Conservation (phyloP, 106 monocot genomes). For the Dendrobium huoshanense region DNA sequence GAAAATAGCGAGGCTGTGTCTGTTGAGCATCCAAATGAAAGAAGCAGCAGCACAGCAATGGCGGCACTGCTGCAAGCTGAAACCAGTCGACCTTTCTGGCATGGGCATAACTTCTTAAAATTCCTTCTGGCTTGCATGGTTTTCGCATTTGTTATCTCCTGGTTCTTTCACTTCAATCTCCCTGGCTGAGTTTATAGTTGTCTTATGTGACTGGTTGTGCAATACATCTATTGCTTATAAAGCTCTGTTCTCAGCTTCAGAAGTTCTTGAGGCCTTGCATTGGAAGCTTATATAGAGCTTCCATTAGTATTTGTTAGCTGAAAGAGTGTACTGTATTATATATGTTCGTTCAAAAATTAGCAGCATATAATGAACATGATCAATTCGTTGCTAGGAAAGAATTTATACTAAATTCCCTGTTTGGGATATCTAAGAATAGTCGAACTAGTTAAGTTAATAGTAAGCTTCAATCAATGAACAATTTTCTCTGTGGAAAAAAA, state of each 20-base stretch:
- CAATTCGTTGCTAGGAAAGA: too few species aligned
- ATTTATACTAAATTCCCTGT: too few species aligned
- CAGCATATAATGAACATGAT: background rate
- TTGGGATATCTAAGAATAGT: too few species aligned
- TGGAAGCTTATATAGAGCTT: background rate
- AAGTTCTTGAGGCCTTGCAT: background rate
- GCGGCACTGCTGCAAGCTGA: background rate
- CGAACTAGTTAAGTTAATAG: too few species aligned
- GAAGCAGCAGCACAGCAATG: background rate
- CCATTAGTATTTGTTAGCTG: background rate
- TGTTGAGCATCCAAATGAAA: constrained; percentile 2
- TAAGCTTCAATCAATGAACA: too few species aligned
- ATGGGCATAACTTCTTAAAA: constrained; percentile 15
- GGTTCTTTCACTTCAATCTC: constrained; percentile 27
- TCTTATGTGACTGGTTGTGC: background rate
- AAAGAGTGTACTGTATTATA: background rate
- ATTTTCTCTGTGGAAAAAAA: too few species aligned
- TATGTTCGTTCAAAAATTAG: background rate
- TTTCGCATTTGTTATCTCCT: constrained; percentile 24
- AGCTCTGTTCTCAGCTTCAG: background rate
- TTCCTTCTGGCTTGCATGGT: constrained; percentile 15
- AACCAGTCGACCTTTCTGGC: constrained; percentile 10
- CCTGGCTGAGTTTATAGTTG: constrained; percentile 8
- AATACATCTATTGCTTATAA: too few species aligned
- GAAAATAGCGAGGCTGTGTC: background rate